Conservation (phyloP, 2,329 filamentous ascomycete species). For the Talaromyces pinophilus region DNA sequence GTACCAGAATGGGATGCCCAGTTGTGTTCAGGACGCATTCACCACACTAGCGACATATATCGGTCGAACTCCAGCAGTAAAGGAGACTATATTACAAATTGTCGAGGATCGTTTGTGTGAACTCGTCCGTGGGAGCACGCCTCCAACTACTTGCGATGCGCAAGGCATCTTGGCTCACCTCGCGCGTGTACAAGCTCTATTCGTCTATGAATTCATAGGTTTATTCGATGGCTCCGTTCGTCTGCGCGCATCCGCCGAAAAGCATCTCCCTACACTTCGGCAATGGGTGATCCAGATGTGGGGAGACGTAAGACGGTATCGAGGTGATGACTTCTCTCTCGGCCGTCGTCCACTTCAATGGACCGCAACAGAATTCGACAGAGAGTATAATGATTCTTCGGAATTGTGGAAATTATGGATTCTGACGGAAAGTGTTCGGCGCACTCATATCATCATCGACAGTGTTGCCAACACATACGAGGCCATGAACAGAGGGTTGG, state of each 20-base stretch:
- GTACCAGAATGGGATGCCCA: neutral
- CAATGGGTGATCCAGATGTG: neutral
- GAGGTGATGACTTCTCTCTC: neutral
- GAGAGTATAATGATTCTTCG: slow-evolving; percentile 4
- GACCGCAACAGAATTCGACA: neutral
- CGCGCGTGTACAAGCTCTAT: neutral
- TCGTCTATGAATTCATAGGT: neutral
- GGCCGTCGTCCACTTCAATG: slow-evolving; percentile 1
- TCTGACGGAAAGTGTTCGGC: slow-evolving; percentile 16
- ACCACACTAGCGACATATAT: neutral
- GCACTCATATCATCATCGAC: slow-evolving; percentile 11
- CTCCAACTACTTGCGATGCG: neutral
- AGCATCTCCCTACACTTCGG: neutral
- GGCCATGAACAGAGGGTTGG: neutral
- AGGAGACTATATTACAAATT: slow-evolving; percentile 5
- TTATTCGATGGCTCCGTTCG: neutral
- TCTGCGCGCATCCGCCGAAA: neutral
- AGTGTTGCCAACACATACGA: slow-evolving; percentile 10
- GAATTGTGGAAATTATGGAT: slow-evolving; percentile 18
- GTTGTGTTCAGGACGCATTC: neutral
- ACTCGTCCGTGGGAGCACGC: neutral
- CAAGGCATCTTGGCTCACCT: neutral
- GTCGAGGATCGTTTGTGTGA: neutral
- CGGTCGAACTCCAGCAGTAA: neutral
- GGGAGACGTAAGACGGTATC: neutral